phyloP scores from a whole-genome alignment of 352 stramenopile species.

The Blastocystis hominis region DNA sequence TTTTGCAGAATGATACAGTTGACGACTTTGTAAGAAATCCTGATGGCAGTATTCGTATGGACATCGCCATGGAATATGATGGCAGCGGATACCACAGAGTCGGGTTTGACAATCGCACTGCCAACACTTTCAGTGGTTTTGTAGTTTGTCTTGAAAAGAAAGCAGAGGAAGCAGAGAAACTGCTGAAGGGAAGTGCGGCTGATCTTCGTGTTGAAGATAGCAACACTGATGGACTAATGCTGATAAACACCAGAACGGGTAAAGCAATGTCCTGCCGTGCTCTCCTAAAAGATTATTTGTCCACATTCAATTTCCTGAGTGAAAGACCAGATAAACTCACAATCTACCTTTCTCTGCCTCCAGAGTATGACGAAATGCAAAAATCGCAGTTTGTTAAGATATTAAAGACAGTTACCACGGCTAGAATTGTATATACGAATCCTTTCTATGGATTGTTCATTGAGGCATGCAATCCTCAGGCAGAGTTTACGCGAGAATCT shows the following conservation, averaged over 20 bases:
- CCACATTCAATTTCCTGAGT: neutral
- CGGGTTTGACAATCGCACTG: neutral
- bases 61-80: too few species aligned
- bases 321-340: neutral
- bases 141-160: neutral
- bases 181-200: neutral
- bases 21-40: too few species aligned
- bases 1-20: too few species aligned
- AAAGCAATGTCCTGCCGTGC: neutral
- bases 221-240: neutral
- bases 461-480: neutral
- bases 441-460: neutral
- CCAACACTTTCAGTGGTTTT: neutral
- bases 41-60: too few species aligned
- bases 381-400: neutral
- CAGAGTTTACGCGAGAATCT: neutral
- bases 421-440: neutral
- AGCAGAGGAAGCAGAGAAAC: neutral
- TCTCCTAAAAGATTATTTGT: neutral
- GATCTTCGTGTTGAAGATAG: neutral
- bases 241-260: neutral
- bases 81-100: neutral
- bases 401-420: neutral
- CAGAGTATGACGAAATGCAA: neutral
- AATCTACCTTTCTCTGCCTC: neutral